Evolutionary conservation across 768 basidiomycete species (phyloP).

Genomic region (Trametes punicea): DNA sequence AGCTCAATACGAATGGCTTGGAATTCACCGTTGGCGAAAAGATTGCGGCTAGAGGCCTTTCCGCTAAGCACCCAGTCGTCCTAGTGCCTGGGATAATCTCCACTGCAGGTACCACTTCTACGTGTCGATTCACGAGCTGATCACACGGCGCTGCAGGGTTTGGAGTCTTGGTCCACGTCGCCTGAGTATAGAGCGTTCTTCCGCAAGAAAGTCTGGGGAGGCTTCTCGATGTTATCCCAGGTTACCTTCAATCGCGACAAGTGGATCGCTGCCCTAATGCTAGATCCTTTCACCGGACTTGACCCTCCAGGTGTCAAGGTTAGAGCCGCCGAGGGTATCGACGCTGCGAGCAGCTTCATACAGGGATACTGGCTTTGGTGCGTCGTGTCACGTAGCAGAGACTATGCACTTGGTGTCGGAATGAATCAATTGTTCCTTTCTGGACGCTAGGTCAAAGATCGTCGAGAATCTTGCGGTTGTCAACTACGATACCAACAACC

Average conservation of each 20-base stretch:
- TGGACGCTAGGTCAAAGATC: constrained; percentile 71
- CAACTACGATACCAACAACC: constrained; percentile 89
- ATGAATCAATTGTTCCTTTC: background rate
- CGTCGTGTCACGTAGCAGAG: constrained; percentile 10
- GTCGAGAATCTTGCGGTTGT: constrained; percentile 93
- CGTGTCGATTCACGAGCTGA: background rate
- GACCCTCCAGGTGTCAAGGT: constrained; percentile 86
- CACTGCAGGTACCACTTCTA: constrained; percentile 49
- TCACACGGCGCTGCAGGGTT: constrained; percentile 42
- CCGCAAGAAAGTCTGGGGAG: constrained; percentile 82
- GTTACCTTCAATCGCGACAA: constrained; percentile 78
- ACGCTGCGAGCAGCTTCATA: constrained; percentile 82
- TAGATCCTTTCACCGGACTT: constrained; percentile 88
- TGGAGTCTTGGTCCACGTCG: constrained; percentile 93
- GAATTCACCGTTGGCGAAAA: constrained; percentile 76
- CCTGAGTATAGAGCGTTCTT: constrained; percentile 87
- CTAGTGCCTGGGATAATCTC: constrained; percentile 90
- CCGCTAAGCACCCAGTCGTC: constrained; percentile 74
- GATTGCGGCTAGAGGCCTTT: constrained; percentile 60
- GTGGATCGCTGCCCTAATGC: constrained; percentile 88
- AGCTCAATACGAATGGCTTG: constrained; percentile 73
- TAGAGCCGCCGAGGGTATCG: constrained; percentile 88
- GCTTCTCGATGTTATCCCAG: constrained; percentile 80
- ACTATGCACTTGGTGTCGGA: background rate
- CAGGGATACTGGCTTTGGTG: constrained; percentile 96